Percentiles rank a stretch among this genome's conserved stretches.
phyloP scores from a whole-genome alignment of 805 yeast species.

The Candida adriatica region DNA sequence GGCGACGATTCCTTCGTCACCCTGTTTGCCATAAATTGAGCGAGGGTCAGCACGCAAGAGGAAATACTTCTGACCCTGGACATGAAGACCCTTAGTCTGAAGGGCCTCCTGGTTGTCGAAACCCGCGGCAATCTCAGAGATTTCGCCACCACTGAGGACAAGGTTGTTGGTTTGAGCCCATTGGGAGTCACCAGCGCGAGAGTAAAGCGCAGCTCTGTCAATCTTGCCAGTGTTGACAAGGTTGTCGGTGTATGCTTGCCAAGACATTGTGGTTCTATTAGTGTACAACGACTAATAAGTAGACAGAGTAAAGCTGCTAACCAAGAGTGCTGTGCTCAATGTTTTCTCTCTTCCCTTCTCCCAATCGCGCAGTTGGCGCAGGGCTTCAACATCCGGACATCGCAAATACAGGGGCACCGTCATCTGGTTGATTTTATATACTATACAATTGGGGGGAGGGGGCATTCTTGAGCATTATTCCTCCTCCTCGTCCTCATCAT shows the following conservation, averaged over 20 bases:
- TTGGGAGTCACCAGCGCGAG: slow-evolving; percentile 87
- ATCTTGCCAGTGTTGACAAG: slow-evolving; percentile 80
- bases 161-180: slow-evolving; percentile 86
- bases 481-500: slow-evolving; percentile 44
- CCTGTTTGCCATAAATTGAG: slow-evolving; percentile 89
- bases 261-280: slow-evolving; percentile 40
- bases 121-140: slow-evolving; percentile 67
- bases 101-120: slow-evolving; percentile 72
- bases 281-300: too few species aligned
- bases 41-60: slow-evolving; percentile 85
- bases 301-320: too few species aligned
- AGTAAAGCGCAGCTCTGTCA: slow-evolving; percentile 89
- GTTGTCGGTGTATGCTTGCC: slow-evolving; percentile 93
- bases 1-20: slow-evolving; percentile 79
- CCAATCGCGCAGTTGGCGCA: too few species aligned
- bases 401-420: too few species aligned
- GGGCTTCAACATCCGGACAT: too few species aligned
- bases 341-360: too few species aligned
- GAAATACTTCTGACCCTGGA: slow-evolving; percentile 82
- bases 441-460: neutral
- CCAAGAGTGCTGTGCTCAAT: too few species aligned
- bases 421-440: neutral
- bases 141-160: slow-evolving; percentile 60
- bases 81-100: slow-evolving; percentile 82
- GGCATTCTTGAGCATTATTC: neutral